phyloP scores from a whole-genome alignment of 495 filamentous ascomycete species.

The Podospora anserina region DNA sequence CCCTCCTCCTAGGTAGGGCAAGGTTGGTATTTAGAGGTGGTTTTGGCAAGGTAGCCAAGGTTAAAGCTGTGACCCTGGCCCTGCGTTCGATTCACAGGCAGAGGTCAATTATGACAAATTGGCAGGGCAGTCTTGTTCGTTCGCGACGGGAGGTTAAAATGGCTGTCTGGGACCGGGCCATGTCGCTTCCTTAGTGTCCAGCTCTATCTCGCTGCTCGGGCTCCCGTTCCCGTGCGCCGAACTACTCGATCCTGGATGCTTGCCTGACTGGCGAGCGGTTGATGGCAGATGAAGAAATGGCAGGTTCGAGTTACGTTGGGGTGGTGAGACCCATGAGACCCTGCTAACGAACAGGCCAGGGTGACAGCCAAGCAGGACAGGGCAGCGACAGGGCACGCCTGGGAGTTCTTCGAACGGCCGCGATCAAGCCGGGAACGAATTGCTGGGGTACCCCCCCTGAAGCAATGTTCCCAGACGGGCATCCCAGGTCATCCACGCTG shows the following conservation, averaged over 20 bases:
- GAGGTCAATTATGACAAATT: neutral
- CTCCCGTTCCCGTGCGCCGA: slow-evolving; percentile 20
- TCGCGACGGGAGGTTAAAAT: neutral
- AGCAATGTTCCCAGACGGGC: slow-evolving; percentile 2
- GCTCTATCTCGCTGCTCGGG: slow-evolving; percentile 10
- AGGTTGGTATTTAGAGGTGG: neutral
- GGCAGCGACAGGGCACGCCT: neutral
- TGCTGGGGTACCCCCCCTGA: slow-evolving; percentile 3
- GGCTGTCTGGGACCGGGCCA: neutral
- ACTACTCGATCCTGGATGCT: slow-evolving; percentile 9
- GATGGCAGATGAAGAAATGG: slow-evolving; percentile 4
- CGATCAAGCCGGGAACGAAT: slow-evolving; percentile 7
- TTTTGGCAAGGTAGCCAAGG: neutral
- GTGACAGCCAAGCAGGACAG: neutral
- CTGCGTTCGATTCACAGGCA: neutral
- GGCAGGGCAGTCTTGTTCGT: neutral
- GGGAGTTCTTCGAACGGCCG: slow-evolving; percentile 14
- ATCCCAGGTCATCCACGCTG: slow-evolving; percentile 20
- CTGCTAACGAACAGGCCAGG: neutral
- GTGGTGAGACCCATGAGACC: neutral
- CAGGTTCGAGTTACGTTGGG: neutral
- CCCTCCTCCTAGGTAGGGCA: neutral
- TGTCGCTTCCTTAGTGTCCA: neutral
- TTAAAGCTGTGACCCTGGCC: neutral
- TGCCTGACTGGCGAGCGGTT: slow-evolving; percentile 1